Evolutionary conservation across 192 early-diverging fungal species (phyloP), one percentile per base, ranked within the genome.

Genomic region (Backusella circina): DNA sequence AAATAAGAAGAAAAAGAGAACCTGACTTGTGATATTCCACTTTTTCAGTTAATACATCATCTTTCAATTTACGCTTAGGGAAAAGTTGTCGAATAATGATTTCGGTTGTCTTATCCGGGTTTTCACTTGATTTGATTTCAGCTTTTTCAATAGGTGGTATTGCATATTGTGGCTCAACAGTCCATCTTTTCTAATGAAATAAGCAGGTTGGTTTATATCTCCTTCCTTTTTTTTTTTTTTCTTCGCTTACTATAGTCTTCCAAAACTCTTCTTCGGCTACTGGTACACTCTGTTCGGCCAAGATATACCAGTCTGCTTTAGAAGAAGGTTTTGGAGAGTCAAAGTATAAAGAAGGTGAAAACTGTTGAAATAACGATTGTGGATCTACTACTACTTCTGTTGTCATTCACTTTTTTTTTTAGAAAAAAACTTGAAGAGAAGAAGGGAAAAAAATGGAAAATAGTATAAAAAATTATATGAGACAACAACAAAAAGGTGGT

Each of bases 61-160:
- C 87, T 65, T 86, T 86, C 10, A 79, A 73, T 33, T 80, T 80
- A 38, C 87, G 83, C 64, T 85, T 88, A 23, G 87, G 84, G 7
- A 86, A 73, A 28, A 88, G 71, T 50, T 75, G 71, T 23, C 87
- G 73, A 12, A 61, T 70, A 10, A 85, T 82, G 12, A 65, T 77
- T 30, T 73, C 73, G 0, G 39, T 28, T 47, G 66, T 18, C n/a
- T 64, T 33, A 84, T 83, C 39, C 16, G 33, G n/a, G 32, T 12
- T 35, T 37, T 38, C 32, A 32, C 23, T 70, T 30, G 69, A 70
- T 44, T 70, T 41, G 31, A 88, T 84, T 12, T 86, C 86, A 1
- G 88, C 86, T 32, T 76, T 79, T 39, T 85, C 76, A 28, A 93
- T 76, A 0, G 91, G 91, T 33, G 91, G 91, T 15, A 91, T 90